phyloP scores from a whole-genome alignment of 441 rosid genomes.

The Francoa sonchifolia region DNA sequence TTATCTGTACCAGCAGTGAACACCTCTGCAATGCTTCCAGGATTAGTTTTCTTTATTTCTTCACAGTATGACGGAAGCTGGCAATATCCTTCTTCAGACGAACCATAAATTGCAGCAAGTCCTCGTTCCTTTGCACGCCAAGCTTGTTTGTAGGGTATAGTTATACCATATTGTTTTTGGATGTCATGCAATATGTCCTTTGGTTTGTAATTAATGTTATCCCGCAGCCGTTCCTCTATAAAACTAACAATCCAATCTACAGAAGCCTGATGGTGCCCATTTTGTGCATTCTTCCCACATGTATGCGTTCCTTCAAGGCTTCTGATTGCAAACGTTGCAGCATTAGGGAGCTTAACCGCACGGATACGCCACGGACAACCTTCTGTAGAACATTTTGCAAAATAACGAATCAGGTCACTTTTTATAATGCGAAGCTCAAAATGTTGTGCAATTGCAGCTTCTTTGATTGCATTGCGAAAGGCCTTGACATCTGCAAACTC shows the following conservation, averaged over 20 bases:
- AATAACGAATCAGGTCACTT: conserved; percentile 39
- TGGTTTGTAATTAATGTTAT: conserved; percentile 41
- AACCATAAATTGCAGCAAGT: conserved; percentile 49
- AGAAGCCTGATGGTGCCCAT: conserved; percentile 58
- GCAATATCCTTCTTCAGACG: conserved; percentile 53
- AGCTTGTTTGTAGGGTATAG: conserved; percentile 52
- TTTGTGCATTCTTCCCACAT: conserved; percentile 42
- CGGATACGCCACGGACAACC: conserved; percentile 53
- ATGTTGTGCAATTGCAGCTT: conserved; percentile 48
- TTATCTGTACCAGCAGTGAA: conserved; percentile 34
- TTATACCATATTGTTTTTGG: conserved; percentile 37
- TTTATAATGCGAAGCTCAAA: conserved; percentile 48
- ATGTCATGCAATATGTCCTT: conserved; percentile 48
- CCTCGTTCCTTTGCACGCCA: conserved; percentile 59
- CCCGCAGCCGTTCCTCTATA: conserved; percentile 34
- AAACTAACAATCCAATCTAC: conserved; percentile 55
- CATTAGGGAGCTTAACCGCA: conserved; percentile 39
- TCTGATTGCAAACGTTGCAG: conserved; percentile 36
- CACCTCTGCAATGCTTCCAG: conserved; percentile 38
- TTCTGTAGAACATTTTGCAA: conserved; percentile 51
- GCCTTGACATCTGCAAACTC: conserved; percentile 54
- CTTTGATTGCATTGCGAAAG: conserved; percentile 43
- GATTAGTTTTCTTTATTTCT: conserved; percentile 36
- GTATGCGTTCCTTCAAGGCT: conserved; percentile 43
- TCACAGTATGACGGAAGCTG: conserved; percentile 38